Conservation (phyloP, 2,329 filamentous ascomycete genomes). For the Thielaviopsis ethacetica region DNA sequence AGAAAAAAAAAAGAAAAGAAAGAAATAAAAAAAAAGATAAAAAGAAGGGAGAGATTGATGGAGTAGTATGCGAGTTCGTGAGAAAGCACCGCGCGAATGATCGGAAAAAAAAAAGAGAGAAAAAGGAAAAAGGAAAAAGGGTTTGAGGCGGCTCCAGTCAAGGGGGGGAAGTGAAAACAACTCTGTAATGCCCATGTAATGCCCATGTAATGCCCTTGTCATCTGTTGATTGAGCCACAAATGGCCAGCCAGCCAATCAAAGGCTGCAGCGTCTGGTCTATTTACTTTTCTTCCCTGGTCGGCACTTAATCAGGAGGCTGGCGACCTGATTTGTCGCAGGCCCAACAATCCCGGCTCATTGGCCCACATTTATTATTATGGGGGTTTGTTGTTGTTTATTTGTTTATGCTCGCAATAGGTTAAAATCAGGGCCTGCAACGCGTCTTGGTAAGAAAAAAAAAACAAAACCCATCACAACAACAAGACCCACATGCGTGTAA, state of each 20-base stretch:
- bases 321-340: not conserved
- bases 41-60: not conserved
- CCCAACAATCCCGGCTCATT: not conserved
- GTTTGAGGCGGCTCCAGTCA: constrained; percentile 2
- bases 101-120: constrained; percentile 1
- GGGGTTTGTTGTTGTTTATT: not conserved
- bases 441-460: not conserved
- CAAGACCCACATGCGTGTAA: not conserved
- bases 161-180: not conserved
- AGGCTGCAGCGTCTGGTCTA: not conserved
- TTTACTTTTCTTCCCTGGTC: constrained; percentile 4
- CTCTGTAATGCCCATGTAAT: not conserved
- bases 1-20: constrained; percentile 1
- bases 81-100: not conserved
- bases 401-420: not conserved
- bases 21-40: constrained; percentile 1
- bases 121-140: constrained; percentile 6
- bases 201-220: not conserved
- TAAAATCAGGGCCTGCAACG: not conserved
- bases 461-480: not conserved
- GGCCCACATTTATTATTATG: not conserved
- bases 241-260: constrained; percentile 10
- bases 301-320: constrained; percentile 9
- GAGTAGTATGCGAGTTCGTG: not conserved
- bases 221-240: not conserved